Base-by-base conservation (phyloP, 2,329 filamentous ascomycete genomes). In the Fusarium camptoceras region DNA sequence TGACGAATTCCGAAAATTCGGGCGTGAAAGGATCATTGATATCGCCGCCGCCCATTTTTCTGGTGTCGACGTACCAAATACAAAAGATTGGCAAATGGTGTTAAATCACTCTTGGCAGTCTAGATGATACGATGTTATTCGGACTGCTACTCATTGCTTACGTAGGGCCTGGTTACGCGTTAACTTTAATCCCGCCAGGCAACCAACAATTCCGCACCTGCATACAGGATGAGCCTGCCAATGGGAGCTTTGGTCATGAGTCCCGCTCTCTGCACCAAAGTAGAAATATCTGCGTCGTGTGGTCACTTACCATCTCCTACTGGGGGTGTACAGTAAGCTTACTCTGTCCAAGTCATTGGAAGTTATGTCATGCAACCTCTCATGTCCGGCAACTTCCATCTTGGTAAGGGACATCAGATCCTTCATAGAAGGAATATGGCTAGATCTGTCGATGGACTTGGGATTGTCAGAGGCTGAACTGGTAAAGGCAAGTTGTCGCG, bases 11-110 rank as follows among this genome's bases (percentile, higher is more conserved):
- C 16, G 31, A 34, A 28, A 65, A 20, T 15, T 37, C 37, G 0
- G 55, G 55, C 6, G 44, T 57, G 16, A 57, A 57, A 30, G 55
- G 55, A 24, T 57, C 20, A 2, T 42, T 51, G 8, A 57, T 25
- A 9, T 57, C 25, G 5, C 31, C 44, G 7, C 30, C 55, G 5
- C 55, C 55, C 55, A 57, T 57, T n/a, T 25, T 54, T 14, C 18
- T 2, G 31, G 20, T 16, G 18, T 27, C 2, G 27, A 20, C 7
- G 1, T 15, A n/a, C 25, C 9, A 25, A 27, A 3, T n/a, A 3
- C 20, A 20, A 0, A n/a, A 27, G 18, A 9, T 18, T 27, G 0
- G 8, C 20, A 3, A 20, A 4, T n/a, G 16, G 24, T 24, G 14
- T 8, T n/a, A 31, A 15, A 31, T 18, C 16, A 9, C 16, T 15